These are phyloP conservation scores for Paramecium sexaurelia DNA, from an alignment of 73 alveolate species.

Conservation along the genomic window DNA sequence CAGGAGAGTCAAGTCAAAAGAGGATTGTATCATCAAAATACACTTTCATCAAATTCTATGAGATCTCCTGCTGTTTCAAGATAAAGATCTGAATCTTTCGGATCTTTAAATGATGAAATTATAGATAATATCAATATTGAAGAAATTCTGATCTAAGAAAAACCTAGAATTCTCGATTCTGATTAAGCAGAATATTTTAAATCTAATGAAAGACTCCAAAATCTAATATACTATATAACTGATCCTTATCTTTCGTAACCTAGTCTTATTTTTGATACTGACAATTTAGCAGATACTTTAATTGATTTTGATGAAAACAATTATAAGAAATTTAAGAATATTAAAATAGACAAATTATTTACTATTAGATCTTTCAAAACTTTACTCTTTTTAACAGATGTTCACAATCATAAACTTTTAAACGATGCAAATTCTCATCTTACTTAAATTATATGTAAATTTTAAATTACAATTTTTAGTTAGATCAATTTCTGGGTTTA, in stretches of 20 bases:
- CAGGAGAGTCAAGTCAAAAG: not conserved
- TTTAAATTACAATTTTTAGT: not conserved
- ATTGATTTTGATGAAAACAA: not conserved
- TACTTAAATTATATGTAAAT: not conserved
- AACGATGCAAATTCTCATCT: not conserved
- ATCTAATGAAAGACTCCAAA: not conserved
- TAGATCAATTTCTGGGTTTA: constrained; percentile 26
- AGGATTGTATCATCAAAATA: not conserved
- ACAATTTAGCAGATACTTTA: not conserved
- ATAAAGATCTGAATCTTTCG: constrained; percentile 12
- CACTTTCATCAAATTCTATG: not conserved
- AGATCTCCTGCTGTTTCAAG: constrained; percentile 27
- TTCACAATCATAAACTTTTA: constrained; percentile 14
- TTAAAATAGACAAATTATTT: constrained; percentile 23
- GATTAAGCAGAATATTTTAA: constrained; percentile 39
- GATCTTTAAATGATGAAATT: not conserved
- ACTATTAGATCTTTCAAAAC: constrained; percentile 34
- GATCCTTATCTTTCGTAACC: constrained; percentile 24
- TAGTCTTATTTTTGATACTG: constrained; percentile 29
- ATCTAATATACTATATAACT: not conserved
- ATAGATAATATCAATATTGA: not conserved
- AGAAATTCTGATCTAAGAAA: constrained; percentile 27
- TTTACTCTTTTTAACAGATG: constrained; percentile 19
- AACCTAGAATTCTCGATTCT: constrained; percentile 1
- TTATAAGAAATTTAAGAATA: not conserved